Evolutionary conservation across 1,284 basidiomycete genomes (phyloP).

Genomic region (Anthracocystis walkeri): DNA sequence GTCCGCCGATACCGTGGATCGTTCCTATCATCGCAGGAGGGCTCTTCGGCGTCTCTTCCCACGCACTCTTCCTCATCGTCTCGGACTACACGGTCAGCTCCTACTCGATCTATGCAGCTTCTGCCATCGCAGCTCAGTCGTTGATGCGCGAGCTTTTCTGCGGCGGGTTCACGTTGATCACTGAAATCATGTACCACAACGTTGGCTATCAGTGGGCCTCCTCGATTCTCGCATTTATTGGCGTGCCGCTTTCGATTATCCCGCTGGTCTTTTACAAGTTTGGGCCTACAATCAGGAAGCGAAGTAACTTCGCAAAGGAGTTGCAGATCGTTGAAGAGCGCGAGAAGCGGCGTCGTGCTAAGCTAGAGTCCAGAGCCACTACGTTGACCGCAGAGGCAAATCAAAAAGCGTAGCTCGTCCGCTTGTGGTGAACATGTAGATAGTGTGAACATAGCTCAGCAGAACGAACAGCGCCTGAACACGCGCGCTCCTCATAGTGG

Average conservation of each 20-base stretch:
- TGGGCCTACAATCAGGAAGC: constrained; percentile 51
- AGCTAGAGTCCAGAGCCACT: constrained; percentile 27
- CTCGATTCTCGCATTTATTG: constrained; percentile 55
- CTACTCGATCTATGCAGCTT: constrained; percentile 58
- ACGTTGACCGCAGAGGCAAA: constrained; percentile 14
- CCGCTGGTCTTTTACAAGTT: constrained; percentile 55
- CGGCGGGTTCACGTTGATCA: constrained; percentile 52
- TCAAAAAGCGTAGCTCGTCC: constrained; percentile 1
- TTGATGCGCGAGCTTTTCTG: constrained; percentile 54
- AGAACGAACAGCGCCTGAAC: too few species aligned
- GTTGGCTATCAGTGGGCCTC: constrained; percentile 55
- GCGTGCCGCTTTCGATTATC: constrained; percentile 50
- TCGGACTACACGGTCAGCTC: constrained; percentile 57
- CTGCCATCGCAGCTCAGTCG: constrained; percentile 58
- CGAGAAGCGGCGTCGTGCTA: constrained; percentile 27
- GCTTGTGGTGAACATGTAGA: too few species aligned
- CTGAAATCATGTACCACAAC: constrained; percentile 52
- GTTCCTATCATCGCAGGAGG: constrained; percentile 50
- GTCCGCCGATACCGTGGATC: constrained; percentile 58
- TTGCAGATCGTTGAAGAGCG: constrained; percentile 45
- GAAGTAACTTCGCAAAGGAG: constrained; percentile 54
- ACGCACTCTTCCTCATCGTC: constrained; percentile 61
- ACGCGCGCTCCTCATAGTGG: too few species aligned
- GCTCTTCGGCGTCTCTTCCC: constrained; percentile 53
- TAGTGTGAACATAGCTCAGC: too few species aligned